These are phyloP conservation scores for Rhododendron vialii DNA, from an alignment of 148 eudicot species.

Conservation along the genomic window DNA sequence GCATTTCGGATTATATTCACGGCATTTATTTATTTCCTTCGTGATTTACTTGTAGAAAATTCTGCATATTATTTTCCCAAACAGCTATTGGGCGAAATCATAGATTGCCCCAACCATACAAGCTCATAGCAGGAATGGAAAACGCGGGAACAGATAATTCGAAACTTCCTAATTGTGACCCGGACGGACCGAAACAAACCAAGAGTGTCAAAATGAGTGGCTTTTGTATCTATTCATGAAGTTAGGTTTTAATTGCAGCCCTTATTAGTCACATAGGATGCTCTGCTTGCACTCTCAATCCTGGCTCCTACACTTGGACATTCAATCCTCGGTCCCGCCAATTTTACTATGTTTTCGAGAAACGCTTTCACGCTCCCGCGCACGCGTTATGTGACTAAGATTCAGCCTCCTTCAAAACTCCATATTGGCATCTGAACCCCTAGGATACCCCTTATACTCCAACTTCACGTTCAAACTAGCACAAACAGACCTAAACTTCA, in stretches of 20 bases:
- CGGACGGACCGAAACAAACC: too few relatives aligned
- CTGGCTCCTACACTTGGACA: not conserved
- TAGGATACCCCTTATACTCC: slow-evolving; percentile 69
- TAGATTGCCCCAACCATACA: too few relatives aligned
- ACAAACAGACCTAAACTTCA: slow-evolving; percentile 64
- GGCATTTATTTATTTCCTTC: too few relatives aligned
- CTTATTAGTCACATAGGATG: not conserved
- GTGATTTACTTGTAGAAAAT: too few relatives aligned
- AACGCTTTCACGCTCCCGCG: not conserved
- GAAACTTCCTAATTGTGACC: too few relatives aligned
- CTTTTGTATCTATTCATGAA: too few relatives aligned
- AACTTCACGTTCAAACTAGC: slow-evolving; percentile 64
- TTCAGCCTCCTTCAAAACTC: slow-evolving; percentile 26
- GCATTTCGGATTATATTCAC: too few relatives aligned
- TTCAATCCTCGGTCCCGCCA: not conserved
- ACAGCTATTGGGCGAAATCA: too few relatives aligned
- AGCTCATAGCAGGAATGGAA: too few relatives aligned
- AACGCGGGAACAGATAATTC: too few relatives aligned
- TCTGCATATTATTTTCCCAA: too few relatives aligned
- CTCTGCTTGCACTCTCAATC: not conserved
- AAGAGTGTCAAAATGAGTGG: too few relatives aligned
- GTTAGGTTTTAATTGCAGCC: not conserved
- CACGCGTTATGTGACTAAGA: not conserved
- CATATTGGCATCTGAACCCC: slow-evolving; percentile 32
- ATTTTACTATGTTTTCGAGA: not conserved